Evolutionary conservation across 78 protist species (phyloP).

Genomic region (Thecamonas trahens): DNA sequence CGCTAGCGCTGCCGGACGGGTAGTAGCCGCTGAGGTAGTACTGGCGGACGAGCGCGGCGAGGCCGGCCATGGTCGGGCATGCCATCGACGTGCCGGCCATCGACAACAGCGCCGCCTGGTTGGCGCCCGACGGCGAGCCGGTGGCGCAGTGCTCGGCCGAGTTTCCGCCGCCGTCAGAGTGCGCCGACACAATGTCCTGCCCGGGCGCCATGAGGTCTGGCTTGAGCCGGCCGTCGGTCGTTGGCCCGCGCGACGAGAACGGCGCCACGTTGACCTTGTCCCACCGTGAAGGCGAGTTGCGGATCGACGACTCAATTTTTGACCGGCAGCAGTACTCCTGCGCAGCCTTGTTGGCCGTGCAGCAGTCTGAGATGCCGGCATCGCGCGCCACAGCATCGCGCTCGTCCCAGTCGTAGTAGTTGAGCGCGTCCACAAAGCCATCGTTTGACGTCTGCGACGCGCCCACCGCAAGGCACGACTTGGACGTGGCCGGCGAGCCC

Average conservation of each 20-base stretch:
- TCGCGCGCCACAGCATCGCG: no score
- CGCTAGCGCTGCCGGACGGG: constrained; percentile 24
- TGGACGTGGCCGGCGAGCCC: no score
- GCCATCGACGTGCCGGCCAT: constrained; percentile 73
- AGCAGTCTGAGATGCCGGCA: no score
- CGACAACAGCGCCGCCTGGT: constrained; percentile 8
- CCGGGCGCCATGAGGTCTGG: constrained; percentile 71
- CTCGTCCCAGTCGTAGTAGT: no score
- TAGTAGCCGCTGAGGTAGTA: constrained; percentile 43
- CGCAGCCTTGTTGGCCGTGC: no score
- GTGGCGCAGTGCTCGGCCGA: constrained; percentile 25
- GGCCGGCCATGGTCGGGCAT: constrained; percentile 56
- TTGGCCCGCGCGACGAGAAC: constrained; percentile 56
- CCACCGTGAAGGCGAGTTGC: neutral
- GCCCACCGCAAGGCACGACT: no score
- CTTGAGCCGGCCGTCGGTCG: constrained; percentile 57
- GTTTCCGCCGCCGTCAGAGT: constrained; percentile 23
- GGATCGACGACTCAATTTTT: no score
- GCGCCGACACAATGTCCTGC: constrained; percentile 14
- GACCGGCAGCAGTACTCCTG: no score
- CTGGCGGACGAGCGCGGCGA: constrained; percentile 50
- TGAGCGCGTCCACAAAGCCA: no score
- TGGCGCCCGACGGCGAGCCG: constrained; percentile 4
- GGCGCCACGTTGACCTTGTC: constrained; percentile 14
- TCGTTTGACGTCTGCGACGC: no score